Evolutionary conservation across 179 eudicot species (phyloP).

Genomic region (Silene noctiflora): DNA sequence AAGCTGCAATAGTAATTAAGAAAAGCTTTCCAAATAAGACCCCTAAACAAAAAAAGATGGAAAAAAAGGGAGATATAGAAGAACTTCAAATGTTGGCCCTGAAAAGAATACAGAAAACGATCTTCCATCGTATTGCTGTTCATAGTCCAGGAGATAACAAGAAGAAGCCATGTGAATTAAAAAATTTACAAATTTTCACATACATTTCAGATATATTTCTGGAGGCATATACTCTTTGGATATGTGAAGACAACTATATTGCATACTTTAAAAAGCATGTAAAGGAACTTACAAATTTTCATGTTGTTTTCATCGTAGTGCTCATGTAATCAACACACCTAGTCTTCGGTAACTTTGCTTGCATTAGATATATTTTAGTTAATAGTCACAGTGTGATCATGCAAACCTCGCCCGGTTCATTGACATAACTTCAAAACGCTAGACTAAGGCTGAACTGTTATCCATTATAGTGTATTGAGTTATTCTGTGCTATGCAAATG

Average conservation of each 20-base stretch:
- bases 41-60: not conserved
- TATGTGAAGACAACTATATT: not conserved
- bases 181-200: no score
- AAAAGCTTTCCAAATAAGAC: not conserved
- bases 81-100: not conserved
- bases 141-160: not conserved
- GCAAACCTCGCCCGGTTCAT: not conserved
- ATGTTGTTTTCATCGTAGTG: not conserved
- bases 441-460: not conserved
- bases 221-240: slow-evolving; percentile 1
- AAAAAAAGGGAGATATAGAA: not conserved
- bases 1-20: not conserved
- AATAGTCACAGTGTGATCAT: not conserved
- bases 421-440: not conserved
- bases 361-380: not conserved
- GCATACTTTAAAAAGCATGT: not conserved
- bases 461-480: not conserved
- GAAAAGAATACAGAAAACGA: not conserved
- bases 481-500: slow-evolving; percentile 1
- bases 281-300: not conserved
- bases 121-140: not conserved
- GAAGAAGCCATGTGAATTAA: not conserved
- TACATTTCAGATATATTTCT: not conserved
- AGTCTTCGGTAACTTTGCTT: not conserved
- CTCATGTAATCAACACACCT: not conserved